Base-by-base conservation (phyloP, 306 rosid species). In the Glycine latifolia region DNA sequence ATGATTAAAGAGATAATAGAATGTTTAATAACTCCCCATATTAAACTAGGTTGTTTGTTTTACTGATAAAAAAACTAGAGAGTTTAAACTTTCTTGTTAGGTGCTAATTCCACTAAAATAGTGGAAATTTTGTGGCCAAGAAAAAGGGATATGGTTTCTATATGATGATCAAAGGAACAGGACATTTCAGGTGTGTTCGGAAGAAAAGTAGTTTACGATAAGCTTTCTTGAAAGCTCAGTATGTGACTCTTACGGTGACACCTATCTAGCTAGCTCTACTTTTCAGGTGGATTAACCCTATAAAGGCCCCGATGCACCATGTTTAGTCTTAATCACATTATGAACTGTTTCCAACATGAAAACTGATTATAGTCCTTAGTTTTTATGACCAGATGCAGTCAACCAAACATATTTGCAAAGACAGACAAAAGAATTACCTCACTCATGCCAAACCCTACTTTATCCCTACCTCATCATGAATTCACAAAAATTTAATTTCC, bases 181-280 rank as follows among this genome's bases (percentile, higher is more conserved):
- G 50, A 81, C 56, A 41, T 54, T 87, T 85, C 88, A 67, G 83
- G 78, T 72, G 88, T 69, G 71, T 70, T 52, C 75, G 78, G 73
- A 60, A 68, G 78, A 76, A 79, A 67, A 85, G 79, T 26, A 35
- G 73, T 20, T 73, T 60, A 26, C 58, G 60, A 78, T 65, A 54
- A 82, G 56, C 77, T 41, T 49, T 39, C 17, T 76, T 83, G 88
- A 90, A 85, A 90, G 85, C 63, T 83, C 84, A 68, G 85, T 88
- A 8, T 76, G 67, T 60, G 81, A 82, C 72, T 66, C 41, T 54
- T 70, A 63, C 76, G 71, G 85, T 74, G 75, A 81, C 87, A 74
- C 78, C 35, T 71, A 49, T 26, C 46, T 80, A 76, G 26, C 71
- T 43, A 77, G 35, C 80, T 77, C 81, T 66, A 50, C 80, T 86